Conservation (phyloP, 2,329 filamentous ascomycete species). For the Diaporthe sp. region DNA sequence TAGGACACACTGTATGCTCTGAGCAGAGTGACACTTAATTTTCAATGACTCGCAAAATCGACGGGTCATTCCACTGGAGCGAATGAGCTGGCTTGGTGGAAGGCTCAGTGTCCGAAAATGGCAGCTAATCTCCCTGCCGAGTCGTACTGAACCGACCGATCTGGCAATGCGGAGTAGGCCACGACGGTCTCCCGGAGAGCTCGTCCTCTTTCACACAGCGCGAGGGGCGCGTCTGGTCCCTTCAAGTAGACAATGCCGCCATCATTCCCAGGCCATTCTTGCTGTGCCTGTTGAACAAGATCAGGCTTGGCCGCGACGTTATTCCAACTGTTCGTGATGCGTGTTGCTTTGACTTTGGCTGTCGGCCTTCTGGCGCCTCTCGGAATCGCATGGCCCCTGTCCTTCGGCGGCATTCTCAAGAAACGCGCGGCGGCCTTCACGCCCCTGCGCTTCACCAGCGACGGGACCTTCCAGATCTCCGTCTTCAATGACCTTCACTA, state of each 20-base stretch:
- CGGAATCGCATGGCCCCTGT: not conserved
- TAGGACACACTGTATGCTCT: not conserved
- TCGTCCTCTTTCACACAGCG: not conserved
- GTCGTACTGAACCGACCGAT: not conserved
- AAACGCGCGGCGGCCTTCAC: conserved; percentile 16
- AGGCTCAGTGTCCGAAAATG: not conserved
- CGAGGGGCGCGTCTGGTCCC: not conserved
- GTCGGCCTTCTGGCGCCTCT: conserved; percentile 4
- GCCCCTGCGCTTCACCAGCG: conserved; percentile 21
- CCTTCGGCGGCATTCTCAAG: not conserved
- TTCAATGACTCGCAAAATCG: conserved; percentile 10
- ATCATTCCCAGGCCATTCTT: not conserved
- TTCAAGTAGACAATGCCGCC: not conserved
- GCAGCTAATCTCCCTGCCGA: conserved; percentile 6
- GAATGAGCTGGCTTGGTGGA: not conserved
- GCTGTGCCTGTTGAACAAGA: not conserved
- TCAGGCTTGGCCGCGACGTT: not conserved
- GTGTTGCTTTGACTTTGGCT: not conserved
- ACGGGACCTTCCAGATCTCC: conserved; percentile 51
- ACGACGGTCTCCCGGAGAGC: not conserved
- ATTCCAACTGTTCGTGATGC: not conserved
- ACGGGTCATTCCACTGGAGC: not conserved
- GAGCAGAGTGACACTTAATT: not conserved
- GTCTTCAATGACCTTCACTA: conserved; percentile 80
- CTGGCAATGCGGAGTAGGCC: not conserved